Conservation (phyloP, 768 basidiomycete species). For the Punctularia strigosozonata region DNA sequence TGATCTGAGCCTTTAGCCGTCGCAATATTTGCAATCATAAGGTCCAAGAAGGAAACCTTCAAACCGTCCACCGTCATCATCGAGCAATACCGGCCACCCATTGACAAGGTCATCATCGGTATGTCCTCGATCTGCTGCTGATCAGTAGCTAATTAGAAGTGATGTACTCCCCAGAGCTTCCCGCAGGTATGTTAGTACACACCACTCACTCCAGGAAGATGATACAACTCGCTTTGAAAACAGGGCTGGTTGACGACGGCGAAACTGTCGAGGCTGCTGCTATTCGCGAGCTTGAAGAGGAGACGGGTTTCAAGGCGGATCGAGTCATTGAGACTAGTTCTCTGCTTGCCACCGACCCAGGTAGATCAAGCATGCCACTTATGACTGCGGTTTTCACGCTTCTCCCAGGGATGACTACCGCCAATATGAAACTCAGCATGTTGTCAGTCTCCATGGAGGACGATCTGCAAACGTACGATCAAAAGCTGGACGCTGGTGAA, state of each 20-base stretch:
- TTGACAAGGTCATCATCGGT: slow-evolving; percentile 70
- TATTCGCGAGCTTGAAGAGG: slow-evolving; percentile 83
- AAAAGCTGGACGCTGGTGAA: slow-evolving; percentile 80
- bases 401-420: slow-evolving; percentile 75
- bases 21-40: slow-evolving; percentile 70
- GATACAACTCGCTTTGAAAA: background rate
- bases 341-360: slow-evolving; percentile 59
- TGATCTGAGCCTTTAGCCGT: slow-evolving; percentile 41
- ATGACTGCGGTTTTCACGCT: background rate
- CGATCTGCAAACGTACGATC: slow-evolving; percentile 53
- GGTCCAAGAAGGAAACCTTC: slow-evolving; percentile 62
- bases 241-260: slow-evolving; percentile 75
- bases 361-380: slow-evolving; percentile 21
- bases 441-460: slow-evolving; percentile 59
- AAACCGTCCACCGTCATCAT: slow-evolving; percentile 73
- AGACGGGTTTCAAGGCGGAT: slow-evolving; percentile 76
- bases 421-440: slow-evolving; percentile 83
- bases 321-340: slow-evolving; percentile 52
- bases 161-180: slow-evolving; percentile 50
- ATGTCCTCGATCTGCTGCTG: slow-evolving; percentile 5
- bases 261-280: slow-evolving; percentile 78
- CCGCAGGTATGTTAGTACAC: slow-evolving; percentile 31
- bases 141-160: background rate
- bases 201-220: slow-evolving; percentile 14
- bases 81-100: slow-evolving; percentile 87